A percentile compares a stretch with the other conserved stretches of the same genome.
These are phyloP conservation scores for Xylariales sp. DNA, from an alignment of 2,329 filamentous ascomycete genomes.

Conservation along the genomic window DNA sequence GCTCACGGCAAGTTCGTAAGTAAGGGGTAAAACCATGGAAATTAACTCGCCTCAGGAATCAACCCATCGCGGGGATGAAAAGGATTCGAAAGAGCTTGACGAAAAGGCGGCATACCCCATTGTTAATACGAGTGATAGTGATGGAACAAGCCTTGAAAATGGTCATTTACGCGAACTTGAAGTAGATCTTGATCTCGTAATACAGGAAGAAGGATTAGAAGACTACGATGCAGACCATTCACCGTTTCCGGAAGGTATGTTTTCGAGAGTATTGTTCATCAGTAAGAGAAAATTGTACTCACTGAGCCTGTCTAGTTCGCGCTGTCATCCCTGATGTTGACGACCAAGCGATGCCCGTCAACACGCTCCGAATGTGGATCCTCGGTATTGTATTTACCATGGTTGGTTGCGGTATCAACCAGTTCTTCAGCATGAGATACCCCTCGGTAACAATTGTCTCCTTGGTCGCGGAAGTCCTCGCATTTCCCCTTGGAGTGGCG, in stretches of 20 bases:
- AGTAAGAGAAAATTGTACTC: too few species aligned
- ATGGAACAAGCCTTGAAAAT: too few species aligned
- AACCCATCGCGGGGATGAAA: too few species aligned
- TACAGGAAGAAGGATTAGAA: slow-evolving; percentile 22
- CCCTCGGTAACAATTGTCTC: slow-evolving; percentile 39
- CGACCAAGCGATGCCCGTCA: slow-evolving; percentile 26
- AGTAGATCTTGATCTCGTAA: slow-evolving; percentile 22
- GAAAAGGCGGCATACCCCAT: too few species aligned
- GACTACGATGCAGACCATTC: slow-evolving; percentile 25
- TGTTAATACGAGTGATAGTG: too few species aligned
- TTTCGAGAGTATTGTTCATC: too few species aligned
- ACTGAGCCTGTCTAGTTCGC: too few species aligned
- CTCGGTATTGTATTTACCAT: slow-evolving; percentile 35
- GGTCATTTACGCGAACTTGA: slow-evolving; percentile 26
- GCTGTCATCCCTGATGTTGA: slow-evolving; percentile 28
- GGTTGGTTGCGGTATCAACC: slow-evolving; percentile 40
- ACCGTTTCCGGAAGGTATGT: slow-evolving; percentile 24
- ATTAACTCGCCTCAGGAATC: too few species aligned
- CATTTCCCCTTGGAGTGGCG: slow-evolving; percentile 34
- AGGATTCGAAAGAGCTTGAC: too few species aligned
- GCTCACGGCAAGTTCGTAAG: too few species aligned
- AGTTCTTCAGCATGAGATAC: slow-evolving; percentile 42
- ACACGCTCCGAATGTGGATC: slow-evolving; percentile 43
- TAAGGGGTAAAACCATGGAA: too few species aligned
- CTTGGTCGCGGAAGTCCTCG: slow-evolving; percentile 39